These are phyloP conservation scores for Pseudisothecium myosuroides DNA, from an alignment of 225 moss, liverwort and hornwort genomes.

Conservation along the genomic window DNA sequence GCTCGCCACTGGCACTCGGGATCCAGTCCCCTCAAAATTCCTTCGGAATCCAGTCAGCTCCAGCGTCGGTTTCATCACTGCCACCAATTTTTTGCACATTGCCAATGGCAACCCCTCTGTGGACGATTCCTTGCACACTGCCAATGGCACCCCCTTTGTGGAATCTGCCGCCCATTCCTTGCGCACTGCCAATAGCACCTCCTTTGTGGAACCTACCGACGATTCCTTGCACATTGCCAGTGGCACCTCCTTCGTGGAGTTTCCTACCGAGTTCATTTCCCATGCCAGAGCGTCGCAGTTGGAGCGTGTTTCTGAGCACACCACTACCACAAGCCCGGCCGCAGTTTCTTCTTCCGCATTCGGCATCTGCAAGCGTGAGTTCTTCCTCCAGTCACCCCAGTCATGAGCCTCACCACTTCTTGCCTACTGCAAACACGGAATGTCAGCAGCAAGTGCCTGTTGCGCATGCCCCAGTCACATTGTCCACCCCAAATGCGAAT, in stretches of 20 bases:
- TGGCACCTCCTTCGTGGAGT: neutral
- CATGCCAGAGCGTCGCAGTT: neutral
- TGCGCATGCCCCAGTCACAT: neutral
- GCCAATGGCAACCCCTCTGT: neutral
- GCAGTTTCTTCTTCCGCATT: neutral
- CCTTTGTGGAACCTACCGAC: neutral
- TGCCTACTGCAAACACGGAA: neutral
- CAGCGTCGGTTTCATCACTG: too few species aligned
- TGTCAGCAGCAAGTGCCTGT: neutral
- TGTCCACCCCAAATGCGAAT: neutral
- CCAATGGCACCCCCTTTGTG: neutral
- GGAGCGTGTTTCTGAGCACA: neutral
- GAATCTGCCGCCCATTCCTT: neutral
- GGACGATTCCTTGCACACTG: neutral
- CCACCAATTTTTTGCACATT: neutral
- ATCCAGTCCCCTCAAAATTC: neutral
- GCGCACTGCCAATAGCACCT: neutral
- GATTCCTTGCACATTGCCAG: neutral
- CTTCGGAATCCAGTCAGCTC: neutral
- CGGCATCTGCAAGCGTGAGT: neutral
- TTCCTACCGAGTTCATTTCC: neutral
- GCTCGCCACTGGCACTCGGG: neutral
- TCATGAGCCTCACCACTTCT: neutral
- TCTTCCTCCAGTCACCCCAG: neutral
- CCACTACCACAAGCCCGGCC: neutral